Evolutionary conservation across 1,284 basidiomycete genomes (phyloP).

Genomic region (Phellinidium pouzarii): DNA sequence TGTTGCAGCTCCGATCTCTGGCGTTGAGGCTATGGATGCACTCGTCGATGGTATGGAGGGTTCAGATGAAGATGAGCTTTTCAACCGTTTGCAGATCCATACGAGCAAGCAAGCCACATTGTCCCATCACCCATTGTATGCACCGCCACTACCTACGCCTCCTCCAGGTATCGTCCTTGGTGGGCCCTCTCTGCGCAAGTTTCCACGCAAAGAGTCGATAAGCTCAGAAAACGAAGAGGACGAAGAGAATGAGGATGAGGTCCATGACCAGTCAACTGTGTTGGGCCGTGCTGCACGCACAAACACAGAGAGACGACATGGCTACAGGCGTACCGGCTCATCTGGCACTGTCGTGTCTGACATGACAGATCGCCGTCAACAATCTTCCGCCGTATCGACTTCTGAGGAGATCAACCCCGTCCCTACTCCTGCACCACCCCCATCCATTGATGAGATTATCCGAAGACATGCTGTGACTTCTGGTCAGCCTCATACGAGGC

Average conservation of each 20-base stretch:
- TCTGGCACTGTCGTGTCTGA: conserved; percentile 11
- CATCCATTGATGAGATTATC: conserved; percentile 20
- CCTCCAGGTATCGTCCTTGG: conserved; percentile 75
- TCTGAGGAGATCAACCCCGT: not conserved
- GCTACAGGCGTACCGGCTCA: conserved; percentile 11
- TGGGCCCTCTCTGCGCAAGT: conserved; percentile 40
- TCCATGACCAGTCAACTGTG: not conserved
- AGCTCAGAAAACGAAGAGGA: conserved; percentile 8
- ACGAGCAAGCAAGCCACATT: conserved; percentile 23
- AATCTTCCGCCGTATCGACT: not conserved
- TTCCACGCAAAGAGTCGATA: conserved; percentile 3
- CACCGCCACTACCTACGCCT: conserved; percentile 72
- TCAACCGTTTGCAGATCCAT: conserved; percentile 23
- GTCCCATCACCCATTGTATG: conserved; percentile 58
- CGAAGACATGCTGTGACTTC: conserved; percentile 14
- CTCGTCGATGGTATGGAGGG: conserved; percentile 81
- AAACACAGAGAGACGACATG: conserved; percentile 1
- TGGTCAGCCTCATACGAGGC: conserved; percentile 14
- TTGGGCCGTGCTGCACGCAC: not conserved
- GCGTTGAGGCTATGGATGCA: conserved; percentile 80
- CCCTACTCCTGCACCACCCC: conserved; percentile 4
- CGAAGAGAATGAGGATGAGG: conserved; percentile 2
- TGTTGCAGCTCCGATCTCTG: conserved; percentile 66
- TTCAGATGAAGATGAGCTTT: conserved; percentile 42
- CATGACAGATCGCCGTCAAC: conserved; percentile 4